These are phyloP conservation scores for Clonostachys solani DNA, from an alignment of 2,329 filamentous ascomycete genomes.

Conservation along the genomic window DNA sequence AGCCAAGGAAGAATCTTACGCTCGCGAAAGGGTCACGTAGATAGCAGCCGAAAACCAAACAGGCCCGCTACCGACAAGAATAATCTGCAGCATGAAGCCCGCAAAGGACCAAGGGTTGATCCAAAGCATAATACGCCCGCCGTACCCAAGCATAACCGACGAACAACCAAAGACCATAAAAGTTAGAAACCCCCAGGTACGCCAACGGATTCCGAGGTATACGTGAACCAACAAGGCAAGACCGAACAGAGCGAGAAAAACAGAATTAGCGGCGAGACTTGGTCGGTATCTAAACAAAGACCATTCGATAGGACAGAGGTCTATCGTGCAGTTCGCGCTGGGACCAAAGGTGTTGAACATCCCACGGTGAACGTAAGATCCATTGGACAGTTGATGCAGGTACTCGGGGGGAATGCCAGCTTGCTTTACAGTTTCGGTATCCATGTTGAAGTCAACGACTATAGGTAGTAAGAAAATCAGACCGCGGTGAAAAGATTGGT, in stretches of 20 bases:
- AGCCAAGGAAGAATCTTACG: conserved; percentile 13
- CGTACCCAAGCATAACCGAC: conserved; percentile 58
- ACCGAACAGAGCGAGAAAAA: conserved; percentile 33
- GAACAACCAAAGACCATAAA: conserved; percentile 49
- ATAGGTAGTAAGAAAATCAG: no score
- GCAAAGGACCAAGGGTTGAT: conserved; percentile 45
- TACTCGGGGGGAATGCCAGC: no score
- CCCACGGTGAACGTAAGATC: no score
- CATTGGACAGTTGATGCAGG: no score
- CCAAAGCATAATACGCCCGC: conserved; percentile 47
- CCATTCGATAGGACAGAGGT: conserved; percentile 32
- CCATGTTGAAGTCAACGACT: no score
- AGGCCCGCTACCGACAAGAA: conserved; percentile 32
- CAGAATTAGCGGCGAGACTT: conserved; percentile 35
- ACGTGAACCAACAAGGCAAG: conserved; percentile 35
- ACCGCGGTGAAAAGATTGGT: no score
- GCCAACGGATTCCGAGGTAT: conserved; percentile 31
- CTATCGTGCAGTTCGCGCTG: conserved; percentile 37
- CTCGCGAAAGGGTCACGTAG: conserved; percentile 53
- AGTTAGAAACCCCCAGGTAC: conserved; percentile 33
- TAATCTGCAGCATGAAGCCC: conserved; percentile 61
- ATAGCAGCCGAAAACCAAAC: conserved; percentile 52
- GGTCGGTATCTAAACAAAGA: conserved; percentile 37
- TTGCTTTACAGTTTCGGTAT: no score
- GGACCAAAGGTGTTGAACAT: conserved; percentile 29